phyloP scores from a whole-genome alignment of 192 early-diverging fungal genomes.

The Entomortierella lignicola region DNA sequence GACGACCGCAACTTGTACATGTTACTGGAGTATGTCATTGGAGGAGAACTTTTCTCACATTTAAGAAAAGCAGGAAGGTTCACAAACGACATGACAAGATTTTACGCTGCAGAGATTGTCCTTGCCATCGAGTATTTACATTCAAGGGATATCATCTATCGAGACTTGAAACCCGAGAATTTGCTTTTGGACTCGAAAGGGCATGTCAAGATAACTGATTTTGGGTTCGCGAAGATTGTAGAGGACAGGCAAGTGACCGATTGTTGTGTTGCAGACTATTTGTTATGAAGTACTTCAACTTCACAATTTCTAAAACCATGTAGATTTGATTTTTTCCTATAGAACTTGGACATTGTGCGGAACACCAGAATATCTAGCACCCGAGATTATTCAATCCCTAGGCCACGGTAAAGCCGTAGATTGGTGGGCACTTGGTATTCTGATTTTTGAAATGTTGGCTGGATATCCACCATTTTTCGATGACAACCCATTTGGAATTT shows the following conservation, averaged over 20 bases:
- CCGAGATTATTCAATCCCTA: constrained; percentile 96
- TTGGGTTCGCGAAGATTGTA: constrained; percentile 97
- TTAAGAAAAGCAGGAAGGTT: constrained; percentile 91
- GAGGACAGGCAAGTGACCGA: constrained; percentile 61
- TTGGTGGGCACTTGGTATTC: constrained; percentile 99
- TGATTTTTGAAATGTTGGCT: constrained; percentile 98
- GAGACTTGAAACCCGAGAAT: constrained; percentile 97
- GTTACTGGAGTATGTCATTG: constrained; percentile 95
- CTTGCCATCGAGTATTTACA: constrained; percentile 97
- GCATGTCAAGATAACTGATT: constrained; percentile 98
- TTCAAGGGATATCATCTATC: constrained; percentile 93
- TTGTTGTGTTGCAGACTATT: no score
- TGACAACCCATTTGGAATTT: constrained; percentile 98
- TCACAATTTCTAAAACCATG: no score
- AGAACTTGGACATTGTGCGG: constrained; percentile 99
- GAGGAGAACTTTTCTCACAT: constrained; percentile 97
- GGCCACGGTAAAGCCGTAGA: constrained; percentile 98
- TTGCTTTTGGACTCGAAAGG: constrained; percentile 85
- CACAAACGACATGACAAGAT: constrained; percentile 93
- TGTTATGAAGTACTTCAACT: no score
- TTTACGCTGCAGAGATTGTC: constrained; percentile 96
- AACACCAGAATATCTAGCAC: constrained; percentile 97
- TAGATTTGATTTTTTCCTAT: no score
- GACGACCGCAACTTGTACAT: constrained; percentile 95
- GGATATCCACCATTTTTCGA: constrained; percentile 99